phyloP scores from a whole-genome alignment of 2,329 filamentous ascomycete species.

The Fusarium sacchari region DNA sequence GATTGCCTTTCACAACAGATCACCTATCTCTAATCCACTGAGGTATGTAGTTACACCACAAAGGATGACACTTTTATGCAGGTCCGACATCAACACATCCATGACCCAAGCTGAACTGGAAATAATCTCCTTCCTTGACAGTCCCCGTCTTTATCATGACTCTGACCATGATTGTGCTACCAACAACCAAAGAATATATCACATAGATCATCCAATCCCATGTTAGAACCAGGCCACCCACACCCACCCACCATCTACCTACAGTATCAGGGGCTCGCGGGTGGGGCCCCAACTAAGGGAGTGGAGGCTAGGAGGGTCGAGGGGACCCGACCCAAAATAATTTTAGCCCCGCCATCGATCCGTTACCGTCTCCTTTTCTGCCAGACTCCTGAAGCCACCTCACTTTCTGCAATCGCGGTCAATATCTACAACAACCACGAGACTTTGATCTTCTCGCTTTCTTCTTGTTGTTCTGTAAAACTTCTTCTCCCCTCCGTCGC shows the following conservation, averaged over 20 bases:
- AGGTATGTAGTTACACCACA: background rate
- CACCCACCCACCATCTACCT: constrained; percentile 3
- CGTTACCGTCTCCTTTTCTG: constrained; percentile 49
- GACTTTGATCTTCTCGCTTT: constrained; percentile 41
- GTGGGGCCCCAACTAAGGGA: constrained; percentile 15
- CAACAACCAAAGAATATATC: constrained; percentile 1
- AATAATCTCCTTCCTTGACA: background rate
- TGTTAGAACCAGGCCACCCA: constrained; percentile 10
- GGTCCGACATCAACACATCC: background rate
- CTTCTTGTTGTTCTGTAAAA: constrained; percentile 40
- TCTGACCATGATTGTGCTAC: constrained; percentile 11
- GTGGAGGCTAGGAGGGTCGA: constrained; percentile 17
- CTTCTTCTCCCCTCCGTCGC: constrained; percentile 35
- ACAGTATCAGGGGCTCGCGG: constrained; percentile 15
- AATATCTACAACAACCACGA: constrained; percentile 46
- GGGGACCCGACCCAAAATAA: constrained; percentile 50
- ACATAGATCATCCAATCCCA: constrained; percentile 23
- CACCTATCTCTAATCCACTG: background rate
- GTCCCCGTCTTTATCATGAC: constrained; percentile 5
- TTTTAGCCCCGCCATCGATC: constrained; percentile 56
- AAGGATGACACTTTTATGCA: background rate
- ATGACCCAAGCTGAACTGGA: background rate
- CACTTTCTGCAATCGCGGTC: constrained; percentile 36
- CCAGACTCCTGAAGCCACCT: constrained; percentile 41
- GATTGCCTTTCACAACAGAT: constrained; percentile 1